phyloP scores from a whole-genome alignment of 169 alveolate genomes.

The Fabrea salina region DNA sequence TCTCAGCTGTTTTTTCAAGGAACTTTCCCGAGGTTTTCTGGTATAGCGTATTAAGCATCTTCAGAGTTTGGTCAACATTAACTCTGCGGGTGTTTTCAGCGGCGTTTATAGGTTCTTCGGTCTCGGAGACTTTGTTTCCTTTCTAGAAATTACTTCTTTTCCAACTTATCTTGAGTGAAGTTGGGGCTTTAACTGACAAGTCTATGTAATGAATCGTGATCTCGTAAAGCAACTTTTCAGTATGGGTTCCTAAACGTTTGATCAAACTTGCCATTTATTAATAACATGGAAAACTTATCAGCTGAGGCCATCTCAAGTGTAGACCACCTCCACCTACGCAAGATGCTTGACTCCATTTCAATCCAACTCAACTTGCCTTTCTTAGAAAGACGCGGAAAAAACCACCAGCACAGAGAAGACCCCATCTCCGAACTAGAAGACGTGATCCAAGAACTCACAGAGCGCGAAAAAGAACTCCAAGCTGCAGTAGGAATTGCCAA shows the following conservation, averaged over 20 bases:
- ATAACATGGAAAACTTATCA: no score
- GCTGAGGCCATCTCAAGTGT: no score
- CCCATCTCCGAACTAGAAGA: not conserved
- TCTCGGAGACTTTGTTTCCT: conserved; percentile 25
- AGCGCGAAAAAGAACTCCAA: conserved; percentile 18
- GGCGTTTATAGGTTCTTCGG: not conserved
- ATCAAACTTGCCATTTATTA: not conserved
- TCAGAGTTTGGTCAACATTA: not conserved
- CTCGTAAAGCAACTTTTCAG: not conserved
- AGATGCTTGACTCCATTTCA: not conserved
- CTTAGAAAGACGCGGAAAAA: not conserved
- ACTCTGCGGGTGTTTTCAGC: not conserved
- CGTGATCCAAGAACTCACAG: conserved; percentile 6
- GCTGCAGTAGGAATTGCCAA: conserved; percentile 14
- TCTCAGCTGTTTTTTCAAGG: not conserved
- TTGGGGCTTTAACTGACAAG: not conserved
- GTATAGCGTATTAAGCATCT: conserved; percentile 24
- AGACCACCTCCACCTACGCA: not conserved
- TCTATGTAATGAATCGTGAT: not conserved
- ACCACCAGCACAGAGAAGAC: not conserved
- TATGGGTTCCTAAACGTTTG: not conserved
- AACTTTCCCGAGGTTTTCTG: conserved; percentile 26
- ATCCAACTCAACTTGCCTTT: not conserved
- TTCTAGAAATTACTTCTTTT: not conserved
- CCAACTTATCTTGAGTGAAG: conserved; percentile 10